Evolutionary conservation across 176 grass and related monocot genomes (phyloP).

Genomic region (Guadua angustifolia): DNA sequence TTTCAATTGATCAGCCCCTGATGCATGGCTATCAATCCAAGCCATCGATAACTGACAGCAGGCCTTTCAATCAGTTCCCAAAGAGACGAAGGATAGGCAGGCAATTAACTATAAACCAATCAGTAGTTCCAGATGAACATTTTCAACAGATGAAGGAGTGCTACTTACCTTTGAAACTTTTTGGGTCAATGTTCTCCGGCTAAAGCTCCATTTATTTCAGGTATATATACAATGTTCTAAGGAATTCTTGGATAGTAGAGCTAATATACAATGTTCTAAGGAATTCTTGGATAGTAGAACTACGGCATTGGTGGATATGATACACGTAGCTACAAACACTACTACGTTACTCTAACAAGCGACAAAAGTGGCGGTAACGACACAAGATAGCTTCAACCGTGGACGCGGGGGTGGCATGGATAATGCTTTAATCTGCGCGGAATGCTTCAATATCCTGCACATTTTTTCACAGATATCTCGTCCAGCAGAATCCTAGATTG

Average conservation of each 20-base stretch:
- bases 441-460: conserved; percentile 15
- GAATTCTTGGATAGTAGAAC: neutral
- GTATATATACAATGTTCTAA: conserved; percentile 56
- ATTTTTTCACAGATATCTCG: conserved; percentile 34
- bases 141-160: neutral
- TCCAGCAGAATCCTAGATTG: conserved; percentile 14
- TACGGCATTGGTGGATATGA: conserved; percentile 48
- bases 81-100: neutral
- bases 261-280: conserved; percentile 53
- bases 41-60: neutral
- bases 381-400: neutral
- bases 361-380: conserved; percentile 25
- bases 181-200: conserved; percentile 20
- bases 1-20: neutral
- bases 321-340: conserved; percentile 44
- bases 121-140: neutral
- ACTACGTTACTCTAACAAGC: conserved; percentile 36
- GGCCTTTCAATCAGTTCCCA: neutral
- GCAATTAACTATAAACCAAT: neutral
- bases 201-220: conserved; percentile 52
- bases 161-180: neutral
- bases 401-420: conserved; percentile 11
- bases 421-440: neutral
- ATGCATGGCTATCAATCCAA: neutral
- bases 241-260: neutral